Conservation (phyloP, 2,329 filamentous ascomycete genomes). For the Verticillium nubilum region DNA sequence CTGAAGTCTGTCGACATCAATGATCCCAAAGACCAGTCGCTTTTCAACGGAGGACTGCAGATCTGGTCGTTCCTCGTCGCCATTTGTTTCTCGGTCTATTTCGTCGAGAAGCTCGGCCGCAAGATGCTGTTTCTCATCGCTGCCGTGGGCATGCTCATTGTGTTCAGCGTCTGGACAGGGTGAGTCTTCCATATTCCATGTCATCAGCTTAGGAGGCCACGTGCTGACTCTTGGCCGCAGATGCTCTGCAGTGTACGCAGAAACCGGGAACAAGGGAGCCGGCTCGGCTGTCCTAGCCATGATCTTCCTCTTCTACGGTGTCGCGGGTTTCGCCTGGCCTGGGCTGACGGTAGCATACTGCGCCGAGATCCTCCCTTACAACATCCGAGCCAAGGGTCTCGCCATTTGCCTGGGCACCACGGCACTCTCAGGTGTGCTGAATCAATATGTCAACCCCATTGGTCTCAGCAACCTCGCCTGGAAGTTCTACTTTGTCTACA, state of each 20-base stretch:
- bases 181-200: no score
- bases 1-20: conserved; percentile 33
- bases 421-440: conserved; percentile 49
- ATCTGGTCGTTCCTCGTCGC: conserved; percentile 47
- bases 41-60: conserved; percentile 37
- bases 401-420: conserved; percentile 53
- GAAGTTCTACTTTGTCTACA: not conserved
- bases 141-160: conserved; percentile 37
- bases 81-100: conserved; percentile 38
- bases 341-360: conserved; percentile 50
- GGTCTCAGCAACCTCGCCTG: conserved; percentile 37
- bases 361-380: conserved; percentile 45
- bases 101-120: conserved; percentile 50
- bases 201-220: no score
- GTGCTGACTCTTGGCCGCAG: conserved; percentile 14
- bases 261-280: conserved; percentile 25
- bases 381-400: conserved; percentile 44
- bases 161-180: conserved; percentile 44
- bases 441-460: conserved; percentile 47
- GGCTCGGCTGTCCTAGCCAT: conserved; percentile 37
- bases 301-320: conserved; percentile 31
- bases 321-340: conserved; percentile 53
- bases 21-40: conserved; percentile 13
- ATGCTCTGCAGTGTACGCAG: conserved; percentile 37
- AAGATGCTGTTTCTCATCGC: conserved; percentile 48